Conservation (phyloP, 306 rosid genomes). For the Cicer judaicum region DNA sequence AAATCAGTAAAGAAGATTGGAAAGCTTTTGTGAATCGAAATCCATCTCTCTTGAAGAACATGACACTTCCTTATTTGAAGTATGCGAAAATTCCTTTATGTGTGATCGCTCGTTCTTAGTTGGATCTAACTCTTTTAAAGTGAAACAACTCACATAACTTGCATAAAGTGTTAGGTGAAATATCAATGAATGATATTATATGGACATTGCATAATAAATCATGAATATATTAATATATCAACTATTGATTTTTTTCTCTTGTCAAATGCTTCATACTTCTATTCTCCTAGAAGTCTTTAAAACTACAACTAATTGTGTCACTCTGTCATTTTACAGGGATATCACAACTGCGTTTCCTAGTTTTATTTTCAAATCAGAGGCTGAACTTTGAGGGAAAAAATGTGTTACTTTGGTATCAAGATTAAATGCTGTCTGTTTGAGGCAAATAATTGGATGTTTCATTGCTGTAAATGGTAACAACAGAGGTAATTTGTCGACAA, state of each 20-base stretch:
- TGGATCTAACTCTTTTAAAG: not conserved
- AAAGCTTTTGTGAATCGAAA: slow-evolving; percentile 59
- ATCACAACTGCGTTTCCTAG: slow-evolving; percentile 62
- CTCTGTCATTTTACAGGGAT: slow-evolving; percentile 56
- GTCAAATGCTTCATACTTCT: not conserved
- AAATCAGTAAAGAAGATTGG: slow-evolving; percentile 81
- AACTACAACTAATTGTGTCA: slow-evolving; percentile 16
- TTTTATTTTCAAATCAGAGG: slow-evolving; percentile 57
- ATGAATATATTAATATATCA: not conserved
- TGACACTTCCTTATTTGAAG: slow-evolving; percentile 93
- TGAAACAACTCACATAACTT: not conserved
- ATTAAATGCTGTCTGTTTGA: not conserved
- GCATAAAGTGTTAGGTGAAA: too few relatives aligned
- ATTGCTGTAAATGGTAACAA: slow-evolving; percentile 20
- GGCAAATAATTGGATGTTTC: slow-evolving; percentile 7
- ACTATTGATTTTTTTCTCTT: not conserved
- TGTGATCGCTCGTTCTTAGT: not conserved
- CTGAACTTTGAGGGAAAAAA: slow-evolving; percentile 47
- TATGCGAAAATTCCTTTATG: slow-evolving; percentile 46
- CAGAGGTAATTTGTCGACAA: not conserved
- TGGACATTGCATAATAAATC: too few relatives aligned
- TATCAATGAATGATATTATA: too few relatives aligned
- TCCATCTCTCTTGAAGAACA: slow-evolving; percentile 74
- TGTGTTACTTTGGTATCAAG: not conserved
- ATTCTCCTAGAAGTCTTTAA: not conserved